Percentiles rank a stretch among this genome's conserved stretches.
phyloP scores from a whole-genome alignment of 441 rosid species.

The Gossypium davidsonii region DNA sequence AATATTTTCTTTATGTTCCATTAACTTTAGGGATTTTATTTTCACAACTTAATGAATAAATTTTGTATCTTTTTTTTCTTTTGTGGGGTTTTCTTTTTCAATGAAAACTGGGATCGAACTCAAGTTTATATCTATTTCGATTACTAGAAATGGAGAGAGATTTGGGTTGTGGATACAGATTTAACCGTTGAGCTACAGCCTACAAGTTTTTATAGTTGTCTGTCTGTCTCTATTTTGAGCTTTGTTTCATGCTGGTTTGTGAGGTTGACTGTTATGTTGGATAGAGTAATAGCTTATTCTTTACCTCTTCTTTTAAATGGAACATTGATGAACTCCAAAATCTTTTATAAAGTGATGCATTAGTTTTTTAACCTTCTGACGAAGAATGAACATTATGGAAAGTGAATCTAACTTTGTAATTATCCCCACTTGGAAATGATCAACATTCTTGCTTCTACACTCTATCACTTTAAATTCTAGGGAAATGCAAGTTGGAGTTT shows the following conservation, averaged over 20 bases:
- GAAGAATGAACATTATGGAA: neutral
- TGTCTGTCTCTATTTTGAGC: neutral
- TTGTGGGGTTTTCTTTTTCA: neutral
- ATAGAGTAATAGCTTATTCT: neutral
- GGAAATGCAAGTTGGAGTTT: too few species aligned
- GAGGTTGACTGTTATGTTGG: constrained; percentile 13
- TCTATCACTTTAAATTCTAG: neutral
- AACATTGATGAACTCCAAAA: neutral
- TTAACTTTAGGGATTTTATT: neutral
- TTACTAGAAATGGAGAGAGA: neutral
- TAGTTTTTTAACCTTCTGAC: neutral
- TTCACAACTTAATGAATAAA: neutral
- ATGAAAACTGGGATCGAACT: neutral
- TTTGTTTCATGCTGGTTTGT: neutral
- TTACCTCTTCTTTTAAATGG: neutral
- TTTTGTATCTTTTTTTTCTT: neutral
- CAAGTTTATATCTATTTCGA: neutral
- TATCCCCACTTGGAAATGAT: neutral
- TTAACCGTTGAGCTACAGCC: constrained; percentile 19
- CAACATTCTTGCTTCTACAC: neutral
- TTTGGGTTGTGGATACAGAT: neutral
- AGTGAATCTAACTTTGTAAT: neutral
- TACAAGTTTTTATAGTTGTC: neutral
- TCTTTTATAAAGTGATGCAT: neutral
- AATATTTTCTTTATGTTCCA: too few species aligned